Evolutionary conservation across 2,329 filamentous ascomycete species (phyloP).

Genomic region (Colletotrichum somersetense): DNA sequence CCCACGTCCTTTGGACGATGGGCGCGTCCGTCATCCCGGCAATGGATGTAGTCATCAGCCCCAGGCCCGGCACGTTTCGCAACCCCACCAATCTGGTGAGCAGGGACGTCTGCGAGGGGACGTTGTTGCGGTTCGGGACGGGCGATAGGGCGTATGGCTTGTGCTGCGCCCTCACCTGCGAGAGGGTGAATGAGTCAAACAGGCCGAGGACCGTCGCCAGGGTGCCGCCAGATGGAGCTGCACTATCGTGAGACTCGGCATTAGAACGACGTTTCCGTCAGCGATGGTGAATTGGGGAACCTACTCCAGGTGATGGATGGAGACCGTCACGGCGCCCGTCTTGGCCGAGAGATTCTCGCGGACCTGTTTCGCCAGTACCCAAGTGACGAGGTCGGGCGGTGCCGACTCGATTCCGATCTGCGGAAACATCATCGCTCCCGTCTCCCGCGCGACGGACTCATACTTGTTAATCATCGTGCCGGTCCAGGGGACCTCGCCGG

Average conservation of each 20-base stretch:
- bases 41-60: constrained; percentile 67
- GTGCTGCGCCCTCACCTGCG: constrained; percentile 60
- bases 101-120: constrained; percentile 50
- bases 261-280: constrained; percentile 26
- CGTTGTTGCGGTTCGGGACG: constrained; percentile 57
- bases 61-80: constrained; percentile 63
- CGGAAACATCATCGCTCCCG: constrained; percentile 71
- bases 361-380: constrained; percentile 63
- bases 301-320: constrained; percentile 58
- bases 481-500: constrained; percentile 71
- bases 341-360: constrained; percentile 62
- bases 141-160: constrained; percentile 71
- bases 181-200: constrained; percentile 65
- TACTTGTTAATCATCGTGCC: constrained; percentile 72
- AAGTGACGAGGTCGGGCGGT: constrained; percentile 70
- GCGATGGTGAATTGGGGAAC: constrained; percentile 39
- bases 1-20: constrained; percentile 73
- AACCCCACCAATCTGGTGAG: constrained; percentile 64
- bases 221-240: constrained; percentile 73
- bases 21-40: constrained; percentile 64
- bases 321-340: constrained; percentile 67
- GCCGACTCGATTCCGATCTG: constrained; percentile 74
- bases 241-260: constrained; percentile 49
- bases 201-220: constrained; percentile 74
- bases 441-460: constrained; percentile 63